Evolutionary conservation across 1,284 basidiomycete species (phyloP), one percentile per base, ranked within the genome.

Genomic region (Trichosporon sp.): DNA sequence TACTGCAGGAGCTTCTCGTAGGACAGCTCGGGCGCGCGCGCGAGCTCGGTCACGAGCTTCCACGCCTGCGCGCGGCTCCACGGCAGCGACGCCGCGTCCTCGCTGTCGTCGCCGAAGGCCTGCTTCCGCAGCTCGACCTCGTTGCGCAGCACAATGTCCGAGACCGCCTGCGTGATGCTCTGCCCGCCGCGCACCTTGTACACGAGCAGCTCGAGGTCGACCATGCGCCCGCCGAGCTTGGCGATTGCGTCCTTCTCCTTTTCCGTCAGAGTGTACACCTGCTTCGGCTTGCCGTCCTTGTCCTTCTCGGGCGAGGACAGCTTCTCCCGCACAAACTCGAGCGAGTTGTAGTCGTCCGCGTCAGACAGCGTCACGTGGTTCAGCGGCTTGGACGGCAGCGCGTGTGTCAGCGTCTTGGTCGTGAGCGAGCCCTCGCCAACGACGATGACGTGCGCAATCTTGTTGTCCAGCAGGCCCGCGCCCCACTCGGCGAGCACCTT

Each of bases 1-100:
- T 92, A 90, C 68, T 91, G 83, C 66, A 99, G 84, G 9, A 93
- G 85, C 47, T 93, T 89, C 70, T 93, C 89, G 80, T 98, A 98
- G 72, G 81, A 72, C 66, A 92, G 90, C 86, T 96, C 92, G 18
- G 87, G 83, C 62, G 87, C 85, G 70, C 86, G 86, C 0, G 93
- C 87, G 23, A 99, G 86, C 32, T 87, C 85, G 75, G 89, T 91
- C 70, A 98, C 85, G 8, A 99, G 85, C 32, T 86, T 86, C 94
- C 95, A 98, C 0, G 89, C 94, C 80, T 98, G 94, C 66, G 92
- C 90, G 60, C 91, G 86, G 8, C 89, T 87, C 96, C 96, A 99
- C 0, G 89, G 86, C 27, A 97, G 83, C 64, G 81, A 85, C 81
- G 93, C 93, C 3, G 91, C 90, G 77, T 97, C 95, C 65, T 93